These are phyloP conservation scores for Didymella pomorum DNA, from an alignment of 2,329 filamentous ascomycete genomes.

Conservation along the genomic window DNA sequence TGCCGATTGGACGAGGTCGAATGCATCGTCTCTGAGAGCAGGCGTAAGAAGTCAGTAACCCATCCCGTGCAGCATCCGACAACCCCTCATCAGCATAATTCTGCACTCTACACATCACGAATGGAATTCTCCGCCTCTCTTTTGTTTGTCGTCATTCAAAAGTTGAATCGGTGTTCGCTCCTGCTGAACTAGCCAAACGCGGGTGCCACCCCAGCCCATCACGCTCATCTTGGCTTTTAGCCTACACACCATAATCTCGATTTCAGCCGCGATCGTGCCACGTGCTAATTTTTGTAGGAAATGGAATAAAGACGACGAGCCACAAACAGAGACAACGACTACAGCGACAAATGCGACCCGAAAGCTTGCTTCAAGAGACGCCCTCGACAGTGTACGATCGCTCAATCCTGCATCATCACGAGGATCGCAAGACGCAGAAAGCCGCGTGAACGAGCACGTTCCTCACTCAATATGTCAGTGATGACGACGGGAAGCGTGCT, in stretches of 20 bases:
- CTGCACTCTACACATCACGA: constrained; percentile 3
- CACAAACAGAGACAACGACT: constrained; percentile 30
- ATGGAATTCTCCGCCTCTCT: constrained; percentile 7
- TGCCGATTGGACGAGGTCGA: constrained; percentile 82
- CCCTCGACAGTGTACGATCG: constrained; percentile 46
- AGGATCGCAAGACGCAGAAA: constrained; percentile 56
- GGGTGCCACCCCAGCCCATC: constrained; percentile 27
- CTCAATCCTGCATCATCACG: constrained; percentile 42
- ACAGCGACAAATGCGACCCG: constrained; percentile 40
- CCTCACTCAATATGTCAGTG: constrained; percentile 70
- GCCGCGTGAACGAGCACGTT: constrained; percentile 64
- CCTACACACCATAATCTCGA: constrained; percentile 14
- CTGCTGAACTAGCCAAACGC: constrained; percentile 32
- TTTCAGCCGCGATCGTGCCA: constrained; percentile 19
- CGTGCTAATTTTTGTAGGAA: constrained; percentile 48
- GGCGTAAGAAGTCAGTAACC: constrained; percentile 78
- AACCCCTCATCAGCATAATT: constrained; percentile 23
- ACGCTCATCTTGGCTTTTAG: constrained; percentile 18
- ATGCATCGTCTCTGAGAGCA: constrained; percentile 74
- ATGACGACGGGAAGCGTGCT: not conserved
- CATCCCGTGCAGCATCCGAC: constrained; percentile 35
- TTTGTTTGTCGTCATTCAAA: constrained; percentile 36
- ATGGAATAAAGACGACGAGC: constrained; percentile 55
- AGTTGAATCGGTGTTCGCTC: constrained; percentile 25
- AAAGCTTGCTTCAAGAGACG: constrained; percentile 51